A percentile compares a stretch with the other conserved stretches of the same genome.
These are phyloP conservation scores for Diaporthe citriasiana DNA, from an alignment of 2,329 filamentous ascomycete species.

Conservation along the genomic window DNA sequence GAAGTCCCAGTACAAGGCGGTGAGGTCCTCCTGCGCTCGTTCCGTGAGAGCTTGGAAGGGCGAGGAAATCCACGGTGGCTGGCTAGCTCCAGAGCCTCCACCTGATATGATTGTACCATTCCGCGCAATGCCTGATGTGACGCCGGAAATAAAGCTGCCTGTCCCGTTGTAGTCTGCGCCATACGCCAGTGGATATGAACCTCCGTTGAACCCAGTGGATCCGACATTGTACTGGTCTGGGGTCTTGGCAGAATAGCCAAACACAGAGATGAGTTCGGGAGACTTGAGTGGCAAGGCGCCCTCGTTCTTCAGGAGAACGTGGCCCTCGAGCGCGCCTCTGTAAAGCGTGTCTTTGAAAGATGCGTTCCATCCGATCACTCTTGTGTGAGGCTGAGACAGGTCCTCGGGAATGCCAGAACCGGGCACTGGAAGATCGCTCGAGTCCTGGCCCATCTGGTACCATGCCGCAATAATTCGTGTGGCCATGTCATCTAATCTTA, in stretches of 20 bases:
- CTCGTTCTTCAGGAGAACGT: conserved; percentile 76
- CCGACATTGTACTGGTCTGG: conserved; percentile 59
- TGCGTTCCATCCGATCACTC: conserved; percentile 68
- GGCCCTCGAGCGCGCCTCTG: conserved; percentile 71
- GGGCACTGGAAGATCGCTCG: conserved; percentile 57
- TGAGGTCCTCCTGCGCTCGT: conserved; percentile 65
- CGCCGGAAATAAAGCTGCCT: conserved; percentile 40
- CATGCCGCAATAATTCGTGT: conserved; percentile 63
- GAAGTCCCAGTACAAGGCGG: conserved; percentile 69
- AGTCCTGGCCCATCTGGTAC: conserved; percentile 69
- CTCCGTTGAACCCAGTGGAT: conserved; percentile 55
- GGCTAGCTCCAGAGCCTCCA: conserved; percentile 60
- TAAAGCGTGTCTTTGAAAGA: conserved; percentile 58
- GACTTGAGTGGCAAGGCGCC: conserved; percentile 67
- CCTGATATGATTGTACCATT: conserved; percentile 61
- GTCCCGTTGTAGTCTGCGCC: conserved; percentile 51
- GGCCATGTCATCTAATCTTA: conserved; percentile 71
- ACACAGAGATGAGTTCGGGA: conserved; percentile 67
- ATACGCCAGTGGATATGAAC: conserved; percentile 54
- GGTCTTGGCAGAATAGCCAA: conserved; percentile 70
- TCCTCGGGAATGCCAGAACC: conserved; percentile 67
- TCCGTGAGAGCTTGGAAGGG: conserved; percentile 66
- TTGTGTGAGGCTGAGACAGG: conserved; percentile 63
- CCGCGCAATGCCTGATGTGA: conserved; percentile 51
- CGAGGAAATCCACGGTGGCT: conserved; percentile 61